Conservation (phyloP, 179 eudicot genomes). For the Carnegiea gigantea region DNA sequence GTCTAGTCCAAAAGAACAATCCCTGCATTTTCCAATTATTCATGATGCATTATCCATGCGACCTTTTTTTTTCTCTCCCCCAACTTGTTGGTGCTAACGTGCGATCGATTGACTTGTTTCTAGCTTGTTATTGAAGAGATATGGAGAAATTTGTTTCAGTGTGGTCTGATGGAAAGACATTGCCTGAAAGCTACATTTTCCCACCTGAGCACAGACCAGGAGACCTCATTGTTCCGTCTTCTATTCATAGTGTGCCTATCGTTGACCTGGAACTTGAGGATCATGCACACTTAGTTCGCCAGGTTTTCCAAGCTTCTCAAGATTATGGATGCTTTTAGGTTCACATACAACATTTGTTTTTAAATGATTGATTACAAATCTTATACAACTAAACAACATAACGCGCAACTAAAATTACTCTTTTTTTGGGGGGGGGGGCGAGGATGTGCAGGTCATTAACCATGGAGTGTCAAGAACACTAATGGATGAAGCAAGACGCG, state of each 20-base stretch:
- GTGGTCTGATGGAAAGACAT: constrained; percentile 21
- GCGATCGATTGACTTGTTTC: too few relatives aligned
- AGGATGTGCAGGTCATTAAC: neutral
- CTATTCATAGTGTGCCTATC: constrained; percentile 13
- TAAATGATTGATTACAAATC: too few relatives aligned
- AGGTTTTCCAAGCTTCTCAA: constrained; percentile 36
- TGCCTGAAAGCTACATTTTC: constrained; percentile 36
- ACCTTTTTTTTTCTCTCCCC: too few relatives aligned
- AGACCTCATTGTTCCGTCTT: constrained; percentile 17
- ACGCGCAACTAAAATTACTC: too few relatives aligned
- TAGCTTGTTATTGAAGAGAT: neutral
- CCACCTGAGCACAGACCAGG: constrained; percentile 44
- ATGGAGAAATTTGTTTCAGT: constrained; percentile 32
- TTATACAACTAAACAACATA: too few relatives aligned
- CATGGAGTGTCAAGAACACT: constrained; percentile 16
- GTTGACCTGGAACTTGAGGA: constrained; percentile 27
- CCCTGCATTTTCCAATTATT: too few relatives aligned
- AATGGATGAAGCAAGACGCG: constrained; percentile 10
- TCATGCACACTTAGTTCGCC: neutral
- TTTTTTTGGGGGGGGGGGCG: too few relatives aligned
- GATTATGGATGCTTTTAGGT: constrained; percentile 49
- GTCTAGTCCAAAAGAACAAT: too few relatives aligned
- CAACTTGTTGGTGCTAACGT: too few relatives aligned
- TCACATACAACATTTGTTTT: too few relatives aligned
- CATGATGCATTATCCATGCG: too few relatives aligned